Evolutionary conservation across 2,329 filamentous ascomycete genomes (phyloP).

Genomic region (Trichoderma sp.): DNA sequence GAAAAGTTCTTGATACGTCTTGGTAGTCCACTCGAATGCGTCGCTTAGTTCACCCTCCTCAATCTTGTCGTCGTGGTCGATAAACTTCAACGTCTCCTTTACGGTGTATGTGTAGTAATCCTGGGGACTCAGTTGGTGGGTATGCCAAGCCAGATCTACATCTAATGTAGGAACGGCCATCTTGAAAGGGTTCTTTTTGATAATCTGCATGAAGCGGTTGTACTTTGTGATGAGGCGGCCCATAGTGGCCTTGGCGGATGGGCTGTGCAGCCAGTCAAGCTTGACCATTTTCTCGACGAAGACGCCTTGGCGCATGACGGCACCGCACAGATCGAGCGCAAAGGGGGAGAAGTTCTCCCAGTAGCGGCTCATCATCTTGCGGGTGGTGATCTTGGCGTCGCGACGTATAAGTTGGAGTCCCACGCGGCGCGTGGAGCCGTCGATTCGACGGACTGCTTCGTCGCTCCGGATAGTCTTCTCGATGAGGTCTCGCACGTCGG

Average conservation of each 20-base stretch:
- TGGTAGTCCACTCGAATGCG: constrained; percentile 71
- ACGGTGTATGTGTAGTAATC: constrained; percentile 61
- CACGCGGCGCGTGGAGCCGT: constrained; percentile 28
- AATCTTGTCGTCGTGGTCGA: constrained; percentile 85
- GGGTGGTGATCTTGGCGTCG: constrained; percentile 45
- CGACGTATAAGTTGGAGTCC: constrained; percentile 25
- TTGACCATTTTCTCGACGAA: constrained; percentile 73
- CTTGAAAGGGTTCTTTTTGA: constrained; percentile 45
- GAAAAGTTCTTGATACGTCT: constrained; percentile 64
- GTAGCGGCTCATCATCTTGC: constrained; percentile 69
- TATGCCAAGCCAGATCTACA: constrained; percentile 77
- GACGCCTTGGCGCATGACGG: constrained; percentile 63
- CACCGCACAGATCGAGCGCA: constrained; percentile 62
- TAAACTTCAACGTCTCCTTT: constrained; percentile 51
- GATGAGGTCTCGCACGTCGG: constrained; percentile 50
- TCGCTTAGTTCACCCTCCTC: constrained; percentile 62
- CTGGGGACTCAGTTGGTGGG: constrained; percentile 67
- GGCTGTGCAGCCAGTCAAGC: constrained; percentile 77
- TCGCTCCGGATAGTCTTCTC: constrained; percentile 44
- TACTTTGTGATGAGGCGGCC: constrained; percentile 64
- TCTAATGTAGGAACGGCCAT: constrained; percentile 71
- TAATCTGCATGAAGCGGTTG: constrained; percentile 60
- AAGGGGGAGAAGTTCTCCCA: constrained; percentile 66
- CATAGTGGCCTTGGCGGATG: constrained; percentile 63
- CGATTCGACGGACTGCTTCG: constrained; percentile 40